phyloP scores from a whole-genome alignment of 2,329 filamentous ascomycete species.

The Pseudopithomyces maydicus region DNA sequence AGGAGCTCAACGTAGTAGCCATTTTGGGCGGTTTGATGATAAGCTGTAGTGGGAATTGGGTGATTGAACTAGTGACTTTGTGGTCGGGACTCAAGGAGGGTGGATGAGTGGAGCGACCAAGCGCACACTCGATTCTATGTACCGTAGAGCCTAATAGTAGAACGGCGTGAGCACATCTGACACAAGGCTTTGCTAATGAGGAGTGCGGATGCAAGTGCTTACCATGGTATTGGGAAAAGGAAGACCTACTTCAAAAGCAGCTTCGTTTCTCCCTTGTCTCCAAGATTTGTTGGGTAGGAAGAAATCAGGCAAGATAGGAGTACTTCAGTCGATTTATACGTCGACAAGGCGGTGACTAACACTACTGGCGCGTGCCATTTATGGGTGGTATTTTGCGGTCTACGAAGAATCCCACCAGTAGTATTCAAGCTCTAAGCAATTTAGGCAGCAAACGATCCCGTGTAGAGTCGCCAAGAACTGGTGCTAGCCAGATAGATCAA shows the following conservation, averaged over 20 bases:
- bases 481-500: neutral
- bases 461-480: neutral
- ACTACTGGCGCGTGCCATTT: neutral
- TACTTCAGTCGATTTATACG: neutral
- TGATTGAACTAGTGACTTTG: neutral
- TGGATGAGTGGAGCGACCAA: neutral
- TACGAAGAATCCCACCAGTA: neutral
- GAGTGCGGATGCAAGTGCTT: constrained; percentile 1
- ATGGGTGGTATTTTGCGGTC: neutral
- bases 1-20: constrained; percentile 8
- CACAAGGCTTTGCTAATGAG: neutral
- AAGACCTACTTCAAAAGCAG: neutral
- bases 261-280: neutral
- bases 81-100: neutral
- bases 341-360: too few species aligned
- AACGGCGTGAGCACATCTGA: constrained; percentile 16
- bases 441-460: neutral
- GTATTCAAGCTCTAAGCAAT: neutral
- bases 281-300: neutral
- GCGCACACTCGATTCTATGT: neutral
- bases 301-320: neutral
- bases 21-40: constrained; percentile 10
- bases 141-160: neutral
- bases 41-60: neutral
- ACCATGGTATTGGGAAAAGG: constrained; percentile 4